Evolutionary conservation across 176 grass and related monocot species (phyloP), one percentile per base, ranked within the genome.

Genomic region (Musa acuminata): DNA sequence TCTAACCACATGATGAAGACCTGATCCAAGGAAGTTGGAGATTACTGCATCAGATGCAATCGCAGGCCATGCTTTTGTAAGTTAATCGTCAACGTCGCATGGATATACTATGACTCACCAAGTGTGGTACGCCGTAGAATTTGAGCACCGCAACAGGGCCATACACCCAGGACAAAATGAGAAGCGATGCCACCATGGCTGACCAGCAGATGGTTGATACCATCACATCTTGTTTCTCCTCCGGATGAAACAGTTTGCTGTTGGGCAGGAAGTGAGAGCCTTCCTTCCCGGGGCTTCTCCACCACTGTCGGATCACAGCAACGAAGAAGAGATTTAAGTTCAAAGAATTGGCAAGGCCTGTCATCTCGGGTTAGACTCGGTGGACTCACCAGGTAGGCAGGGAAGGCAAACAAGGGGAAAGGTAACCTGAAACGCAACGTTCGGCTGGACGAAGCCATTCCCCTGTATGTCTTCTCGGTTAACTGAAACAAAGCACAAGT

Each of bases 1-100:
- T 91, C 94, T 10, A 93, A 59, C 90, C 94, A 97, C 85, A 88
- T 83, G 16, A 97, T 79, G 64, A 97, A 93, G 13, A 97, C 94
- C 94, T 96, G 64, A 53, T 57, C 11, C 64, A 43, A 52, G 26
- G 53, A 2, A 80, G 17, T 13, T 17, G 70, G 19, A 19, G 21
- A 17, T 43, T 43, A 6, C 35, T 25, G 16, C 27, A 79, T 8
- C 50, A 73, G 54, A 21, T 65, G 35, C 35, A 43, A 43, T 43
- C 35, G 35, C 35, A 43, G 35, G 35, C 35, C 35, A 43, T 43
- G 35, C 35, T 43, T 43, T 43, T 6, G 35, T 0, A 43, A 43
- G 4, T 43, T 43, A 6, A 43, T 43, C 35, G 35, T 8, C 35
- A 43, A 43, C 35, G 6, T 35, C 29, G 0, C 11, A 6, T 17